Evolutionary conservation across 257 asterid species (phyloP), one percentile per base, ranked within the genome.

Genomic region (Gynochthodes officinalis): DNA sequence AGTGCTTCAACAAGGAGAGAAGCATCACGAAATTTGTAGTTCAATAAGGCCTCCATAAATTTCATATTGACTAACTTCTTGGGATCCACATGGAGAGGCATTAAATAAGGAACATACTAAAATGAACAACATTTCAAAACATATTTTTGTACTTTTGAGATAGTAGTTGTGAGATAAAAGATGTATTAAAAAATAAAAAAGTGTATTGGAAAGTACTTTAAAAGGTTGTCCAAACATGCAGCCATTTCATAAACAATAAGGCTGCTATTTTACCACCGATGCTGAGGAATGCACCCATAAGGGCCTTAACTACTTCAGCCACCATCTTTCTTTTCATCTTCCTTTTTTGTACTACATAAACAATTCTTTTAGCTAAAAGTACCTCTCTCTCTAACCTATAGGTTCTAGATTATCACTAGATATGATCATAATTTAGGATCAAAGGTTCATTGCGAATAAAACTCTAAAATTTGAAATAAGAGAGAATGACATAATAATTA

Each of bases 221-320:
- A n/a, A n/a, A n/a, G n/a, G n/a, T n/a, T n/a, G n/a, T n/a, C n/a
- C n/a, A n/a, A n/a, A n/a, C n/a, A n/a, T n/a, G n/a, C n/a, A 93
- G 83, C 97, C 96, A 89, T 23, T 79, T 42, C 96, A 93, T 83
- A 39, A 89, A 91, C 30, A 90, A 84, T 58, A 91, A 62, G 1
- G 98, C 95, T 0, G 88, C 89, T 9, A 10, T 30, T 80, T 93
- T 93, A 9, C 98, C 96, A 19, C 90, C 90, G 0, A 84, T 74
- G 25, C 84, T 77, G 39, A 93, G 92, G 65, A 73, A 93, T 30
- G 92, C 98, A 10, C 97, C 98, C 19, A 91, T 86, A 19, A 93
- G 70, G n/a, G 98, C 98, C 82, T 93, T 97, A 10, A 82, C 86
- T 15, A 85, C 97, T 59, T 93, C 96, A 8, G 97, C 95, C 28